Evolutionary conservation across 2,329 filamentous ascomycete species (phyloP).

Genomic region (Xylaria sp.): DNA sequence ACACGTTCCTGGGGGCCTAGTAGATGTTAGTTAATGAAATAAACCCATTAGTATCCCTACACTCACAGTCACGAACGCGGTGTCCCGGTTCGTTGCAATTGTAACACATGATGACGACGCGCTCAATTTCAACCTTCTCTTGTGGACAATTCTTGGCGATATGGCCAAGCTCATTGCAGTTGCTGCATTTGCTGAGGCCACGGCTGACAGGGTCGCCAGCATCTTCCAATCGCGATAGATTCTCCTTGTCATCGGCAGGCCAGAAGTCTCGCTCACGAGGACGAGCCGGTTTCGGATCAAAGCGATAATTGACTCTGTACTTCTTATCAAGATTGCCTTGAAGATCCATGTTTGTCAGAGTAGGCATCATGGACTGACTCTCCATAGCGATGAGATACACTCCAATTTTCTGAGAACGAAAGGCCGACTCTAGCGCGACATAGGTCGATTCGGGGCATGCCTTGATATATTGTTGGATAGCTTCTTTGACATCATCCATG

Average conservation of each 20-base stretch:
- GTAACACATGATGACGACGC: constrained; percentile 66
- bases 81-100: constrained; percentile 74
- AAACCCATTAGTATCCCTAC: background rate
- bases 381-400: constrained; percentile 73
- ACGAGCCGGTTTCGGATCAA: constrained; percentile 66
- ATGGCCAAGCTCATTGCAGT: constrained; percentile 75
- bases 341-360: constrained; percentile 77
- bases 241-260: constrained; percentile 69
- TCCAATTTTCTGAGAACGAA: constrained; percentile 65
- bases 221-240: constrained; percentile 71
- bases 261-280: constrained; percentile 69
- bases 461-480: constrained; percentile 71
- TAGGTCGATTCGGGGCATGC: constrained; percentile 68
- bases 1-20: constrained; percentile 68
- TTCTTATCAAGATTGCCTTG: constrained; percentile 75
- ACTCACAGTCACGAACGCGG: constrained; percentile 75
- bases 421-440: constrained; percentile 67
- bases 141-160: constrained; percentile 68
- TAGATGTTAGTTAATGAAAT: constrained; percentile 34
- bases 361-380: constrained; percentile 62
- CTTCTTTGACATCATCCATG: constrained; percentile 71
- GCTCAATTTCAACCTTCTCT: constrained; percentile 63
- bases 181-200: constrained; percentile 69
- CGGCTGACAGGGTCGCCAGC: constrained; percentile 72
- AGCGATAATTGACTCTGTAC: constrained; percentile 72